phyloP scores from a whole-genome alignment of 2,329 filamentous ascomycete species.

The Pseudogymnoascus sp. region DNA sequence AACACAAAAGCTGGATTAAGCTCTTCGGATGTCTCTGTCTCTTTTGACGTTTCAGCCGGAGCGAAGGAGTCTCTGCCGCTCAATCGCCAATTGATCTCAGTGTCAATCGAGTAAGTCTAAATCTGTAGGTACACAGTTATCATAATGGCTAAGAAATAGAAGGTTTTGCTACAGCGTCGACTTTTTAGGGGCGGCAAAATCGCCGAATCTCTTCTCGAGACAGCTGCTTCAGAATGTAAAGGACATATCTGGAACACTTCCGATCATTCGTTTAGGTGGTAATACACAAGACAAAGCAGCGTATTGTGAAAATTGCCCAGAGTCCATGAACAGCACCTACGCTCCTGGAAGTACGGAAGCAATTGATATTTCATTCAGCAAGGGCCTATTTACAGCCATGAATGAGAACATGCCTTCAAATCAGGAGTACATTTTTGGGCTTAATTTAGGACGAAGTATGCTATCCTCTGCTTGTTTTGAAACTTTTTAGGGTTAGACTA shows the following conservation, averaged over 20 bases:
- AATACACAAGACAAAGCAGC: not conserved
- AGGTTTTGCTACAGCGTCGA: not conserved
- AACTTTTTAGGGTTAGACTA: not conserved
- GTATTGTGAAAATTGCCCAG: not conserved
- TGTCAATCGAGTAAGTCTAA: not conserved
- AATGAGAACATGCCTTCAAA: not conserved
- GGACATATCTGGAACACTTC: not conserved
- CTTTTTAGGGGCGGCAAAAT: not conserved
- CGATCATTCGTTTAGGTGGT: constrained; percentile 1
- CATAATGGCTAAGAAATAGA: not conserved
- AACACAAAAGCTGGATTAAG: not conserved
- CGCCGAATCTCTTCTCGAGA: not conserved
- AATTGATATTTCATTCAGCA: not conserved
- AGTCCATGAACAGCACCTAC: not conserved
- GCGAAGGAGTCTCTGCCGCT: not conserved
- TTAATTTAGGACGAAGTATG: constrained; percentile 2
- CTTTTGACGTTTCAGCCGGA: not conserved
- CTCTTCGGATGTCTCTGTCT: not conserved
- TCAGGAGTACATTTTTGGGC: not conserved
- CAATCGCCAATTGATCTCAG: not conserved
- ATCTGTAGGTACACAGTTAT: not conserved
- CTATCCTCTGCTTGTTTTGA: not conserved
- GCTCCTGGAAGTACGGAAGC: not conserved
- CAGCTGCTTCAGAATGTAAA: not conserved
- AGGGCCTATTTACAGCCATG: not conserved